Percentiles rank a stretch among this genome's conserved stretches.
phyloP scores from a whole-genome alignment of 2,329 filamentous ascomycete genomes.

The Gliomastix tumulicola region DNA sequence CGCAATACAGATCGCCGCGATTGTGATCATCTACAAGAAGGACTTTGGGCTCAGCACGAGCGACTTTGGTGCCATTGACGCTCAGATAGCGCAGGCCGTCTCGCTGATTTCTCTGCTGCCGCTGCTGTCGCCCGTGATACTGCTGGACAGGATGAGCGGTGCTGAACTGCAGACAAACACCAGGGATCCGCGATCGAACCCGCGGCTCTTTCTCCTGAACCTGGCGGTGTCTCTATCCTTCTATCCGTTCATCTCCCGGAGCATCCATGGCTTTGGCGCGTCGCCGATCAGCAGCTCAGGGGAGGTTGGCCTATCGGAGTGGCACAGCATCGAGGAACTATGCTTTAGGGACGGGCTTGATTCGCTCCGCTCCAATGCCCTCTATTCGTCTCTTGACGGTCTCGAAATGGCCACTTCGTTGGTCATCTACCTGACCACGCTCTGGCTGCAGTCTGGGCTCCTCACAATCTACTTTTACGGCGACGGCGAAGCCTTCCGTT shows the following conservation, averaged over 20 bases:
- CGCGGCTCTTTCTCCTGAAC: constrained; percentile 1
- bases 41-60: constrained; percentile 13
- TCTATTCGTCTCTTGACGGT: not conserved
- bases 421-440: not conserved
- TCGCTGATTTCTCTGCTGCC: constrained; percentile 13
- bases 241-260: constrained; percentile 15
- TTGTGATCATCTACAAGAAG: constrained; percentile 11
- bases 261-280: constrained; percentile 11
- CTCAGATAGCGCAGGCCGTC: constrained; percentile 10
- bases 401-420: not conserved
- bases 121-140: constrained; percentile 10
- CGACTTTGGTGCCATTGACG: constrained; percentile 13
- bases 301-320: not conserved
- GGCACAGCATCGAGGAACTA: not conserved
- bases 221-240: constrained; percentile 9
- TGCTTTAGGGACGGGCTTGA: not conserved
- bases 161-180: not conserved
- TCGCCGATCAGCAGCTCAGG: constrained; percentile 5
- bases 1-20: constrained; percentile 11
- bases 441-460: not conserved
- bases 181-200: not conserved
- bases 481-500: not conserved
- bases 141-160: constrained; percentile 4
- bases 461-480: not conserved
- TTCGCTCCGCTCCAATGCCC: not conserved